Conservation (phyloP, 1,139 yeast species). For the Yamadazyma membranifaciens region DNA sequence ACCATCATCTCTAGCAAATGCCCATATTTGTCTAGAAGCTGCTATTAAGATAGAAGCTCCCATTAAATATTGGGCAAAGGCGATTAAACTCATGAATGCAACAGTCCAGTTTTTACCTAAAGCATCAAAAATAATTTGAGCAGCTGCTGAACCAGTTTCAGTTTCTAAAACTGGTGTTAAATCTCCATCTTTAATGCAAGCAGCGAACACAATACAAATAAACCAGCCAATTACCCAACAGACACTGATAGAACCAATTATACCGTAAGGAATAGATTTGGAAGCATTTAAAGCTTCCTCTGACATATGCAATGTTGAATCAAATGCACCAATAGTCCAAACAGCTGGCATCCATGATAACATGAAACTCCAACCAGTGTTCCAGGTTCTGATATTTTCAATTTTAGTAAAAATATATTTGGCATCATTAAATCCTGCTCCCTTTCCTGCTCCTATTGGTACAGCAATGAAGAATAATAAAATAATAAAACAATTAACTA, state of each 20-base stretch:
- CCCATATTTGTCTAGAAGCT: conserved; percentile 40
- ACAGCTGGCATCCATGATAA: conserved; percentile 64
- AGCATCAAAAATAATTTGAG: conserved; percentile 64
- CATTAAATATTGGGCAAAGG: conserved; percentile 65
- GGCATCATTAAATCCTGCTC: conserved; percentile 37
- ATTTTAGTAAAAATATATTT: conserved; percentile 53
- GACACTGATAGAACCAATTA: conserved; percentile 42
- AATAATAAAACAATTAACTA: conserved; percentile 54
- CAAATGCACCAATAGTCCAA: conserved; percentile 69
- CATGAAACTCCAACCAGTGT: conserved; percentile 64
- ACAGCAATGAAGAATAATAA: conserved; percentile 63
- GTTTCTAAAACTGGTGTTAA: conserved; percentile 40
- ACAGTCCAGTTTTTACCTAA: conserved; percentile 71
- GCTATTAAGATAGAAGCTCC: conserved; percentile 42
- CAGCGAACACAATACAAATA: conserved; percentile 52
- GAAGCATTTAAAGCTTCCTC: conserved; percentile 72
- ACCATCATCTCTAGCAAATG: conserved; percentile 41
- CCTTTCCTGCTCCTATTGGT: conserved; percentile 49
- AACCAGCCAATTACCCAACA: conserved; percentile 65
- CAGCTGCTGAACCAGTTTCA: conserved; percentile 55
- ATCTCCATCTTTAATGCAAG: conserved; percentile 54
- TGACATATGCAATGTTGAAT: conserved; percentile 69
- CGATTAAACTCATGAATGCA: conserved; percentile 59
- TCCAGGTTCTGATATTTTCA: conserved; percentile 57
- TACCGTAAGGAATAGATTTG: conserved; percentile 67